Evolutionary conservation across 129 eudicot species (phyloP), one percentile per base, ranked within the genome.

Genomic region (Arctium lappa): DNA sequence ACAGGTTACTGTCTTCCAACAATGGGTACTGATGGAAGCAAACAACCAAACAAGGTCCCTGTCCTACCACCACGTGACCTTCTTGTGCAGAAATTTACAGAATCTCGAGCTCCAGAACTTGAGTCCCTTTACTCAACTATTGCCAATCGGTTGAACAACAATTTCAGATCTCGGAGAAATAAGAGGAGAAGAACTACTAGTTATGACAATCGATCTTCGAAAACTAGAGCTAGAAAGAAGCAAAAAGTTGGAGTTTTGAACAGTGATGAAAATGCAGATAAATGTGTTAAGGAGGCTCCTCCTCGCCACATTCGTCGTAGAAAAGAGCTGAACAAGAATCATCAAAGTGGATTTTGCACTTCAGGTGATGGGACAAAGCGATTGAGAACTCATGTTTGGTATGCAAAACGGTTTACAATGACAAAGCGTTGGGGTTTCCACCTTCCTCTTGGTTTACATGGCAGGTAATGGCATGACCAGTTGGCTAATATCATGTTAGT

Each of bases 371-470:
- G 99, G 76, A 91, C 97, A 1, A 93, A 87, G 89, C 90, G 99
- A 86, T 69, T 96, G 77, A 84, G 98, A 82, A 96, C 98, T 9
- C 98, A 96, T 77, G 88, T 96, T 42, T 93, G 99, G 98, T 87
- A 90, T 90, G 99, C 99, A 3, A 93, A 96, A 83, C 88, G 99
- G 78, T 96, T 93, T 69, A 84, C 82, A 1, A 96, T 96, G 98
- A 84, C 78, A 1, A 96, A 91, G 80, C 83, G 80, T 62, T 95
- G 97, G 97, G 97, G 98, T 10, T 92, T 94, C 80, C 85, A 89
- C 84, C 93, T 96, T 82, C 94, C 99, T 74, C 85, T 91, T 72
- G 98, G 94, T 53, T 86, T 93, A 74, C 95, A 90, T 46, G 99
- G 99, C 84, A 86, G 96, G 98, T 94, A 89, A 32, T 81, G 73